A percentile compares a stretch with the other conserved stretches of the same genome.
Conservation (phyloP, 1,139 yeast genomes). For the Oligophagozyma castellii region DNA sequence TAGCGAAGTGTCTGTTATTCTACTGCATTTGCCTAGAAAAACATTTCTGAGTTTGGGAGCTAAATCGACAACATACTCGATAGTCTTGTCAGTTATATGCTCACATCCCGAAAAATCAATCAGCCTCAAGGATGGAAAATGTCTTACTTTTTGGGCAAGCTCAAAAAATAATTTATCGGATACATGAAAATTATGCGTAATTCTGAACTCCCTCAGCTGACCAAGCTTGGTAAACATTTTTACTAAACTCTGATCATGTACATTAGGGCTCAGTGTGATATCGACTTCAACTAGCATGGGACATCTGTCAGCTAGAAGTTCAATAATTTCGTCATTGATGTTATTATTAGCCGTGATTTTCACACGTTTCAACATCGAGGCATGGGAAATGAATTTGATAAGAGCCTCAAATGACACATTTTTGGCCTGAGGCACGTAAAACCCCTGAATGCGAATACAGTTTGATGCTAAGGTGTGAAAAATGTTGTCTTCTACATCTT, state of each 20-base stretch:
- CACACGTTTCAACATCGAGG: conserved; percentile 71
- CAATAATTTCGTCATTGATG: conserved; percentile 58
- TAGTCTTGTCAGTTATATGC: conserved; percentile 66
- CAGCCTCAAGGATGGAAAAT: conserved; percentile 48
- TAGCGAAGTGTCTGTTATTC: conserved; percentile 73
- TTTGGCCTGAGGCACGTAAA: conserved; percentile 79
- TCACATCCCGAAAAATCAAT: conserved; percentile 79
- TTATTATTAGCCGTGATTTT: conserved; percentile 62
- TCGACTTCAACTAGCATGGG: conserved; percentile 80
- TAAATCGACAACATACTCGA: conserved; percentile 53
- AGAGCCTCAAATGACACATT: conserved; percentile 55
- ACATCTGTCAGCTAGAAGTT: conserved; percentile 52
- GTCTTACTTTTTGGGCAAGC: conserved; percentile 13
- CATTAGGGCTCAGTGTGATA: conserved; percentile 66
- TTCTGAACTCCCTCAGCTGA: conserved; percentile 70
- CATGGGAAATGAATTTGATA: conserved; percentile 40
- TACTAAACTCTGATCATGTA: conserved; percentile 50
- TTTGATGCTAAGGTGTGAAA: conserved; percentile 54
- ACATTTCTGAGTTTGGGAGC: conserved; percentile 85
- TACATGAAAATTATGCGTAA: conserved; percentile 59
- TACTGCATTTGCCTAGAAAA: conserved; percentile 78
- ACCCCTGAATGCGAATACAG: conserved; percentile 74
- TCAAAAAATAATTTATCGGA: conserved; percentile 36
- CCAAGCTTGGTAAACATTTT: conserved; percentile 50
- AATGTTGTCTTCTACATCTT: conserved; percentile 51